Conservation (phyloP, 1,284 basidiomycete genomes). For the Ustilago loliicola region DNA sequence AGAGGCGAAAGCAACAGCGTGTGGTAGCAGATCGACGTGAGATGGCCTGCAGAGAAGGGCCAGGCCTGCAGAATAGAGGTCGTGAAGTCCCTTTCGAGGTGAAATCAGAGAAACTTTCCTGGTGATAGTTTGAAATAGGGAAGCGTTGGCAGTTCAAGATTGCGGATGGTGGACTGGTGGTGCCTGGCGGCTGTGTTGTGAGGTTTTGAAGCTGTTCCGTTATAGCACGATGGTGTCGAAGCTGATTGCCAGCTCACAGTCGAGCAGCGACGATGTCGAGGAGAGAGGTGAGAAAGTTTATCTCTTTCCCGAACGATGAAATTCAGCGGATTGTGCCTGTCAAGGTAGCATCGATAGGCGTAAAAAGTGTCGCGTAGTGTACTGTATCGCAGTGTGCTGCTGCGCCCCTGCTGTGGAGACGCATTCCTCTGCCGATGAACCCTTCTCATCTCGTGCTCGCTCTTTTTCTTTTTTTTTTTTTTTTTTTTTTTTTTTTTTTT, state of each 20-base stretch:
- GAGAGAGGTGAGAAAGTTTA: neutral
- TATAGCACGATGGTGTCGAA: neutral
- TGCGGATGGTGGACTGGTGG: neutral
- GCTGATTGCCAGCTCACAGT: constrained; percentile 14
- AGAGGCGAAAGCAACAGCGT: neutral
- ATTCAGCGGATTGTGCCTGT: neutral
- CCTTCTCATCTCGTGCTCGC: constrained; percentile 10
- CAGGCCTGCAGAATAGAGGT: neutral
- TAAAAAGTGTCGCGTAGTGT: neutral
- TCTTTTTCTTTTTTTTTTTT: neutral
- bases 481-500: neutral
- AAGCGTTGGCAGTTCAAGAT: too few species aligned
- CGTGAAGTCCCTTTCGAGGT: neutral
- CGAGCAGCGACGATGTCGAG: constrained; percentile 26
- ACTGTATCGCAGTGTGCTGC: constrained; percentile 1
- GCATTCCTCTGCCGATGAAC: constrained; percentile 5
- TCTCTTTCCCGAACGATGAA: neutral
- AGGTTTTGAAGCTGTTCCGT: neutral
- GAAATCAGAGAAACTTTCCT: neutral
- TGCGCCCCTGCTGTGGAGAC: neutral
- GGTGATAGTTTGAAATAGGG: too few species aligned
- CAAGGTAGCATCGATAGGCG: neutral
- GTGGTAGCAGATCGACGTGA: neutral
- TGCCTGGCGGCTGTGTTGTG: neutral
- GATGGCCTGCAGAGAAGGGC: neutral